A percentile compares a stretch with the other conserved stretches of the same genome.
Evolutionary conservation across 345 rosid genomes (phyloP).

Genomic region (Populus ilicifolia): DNA sequence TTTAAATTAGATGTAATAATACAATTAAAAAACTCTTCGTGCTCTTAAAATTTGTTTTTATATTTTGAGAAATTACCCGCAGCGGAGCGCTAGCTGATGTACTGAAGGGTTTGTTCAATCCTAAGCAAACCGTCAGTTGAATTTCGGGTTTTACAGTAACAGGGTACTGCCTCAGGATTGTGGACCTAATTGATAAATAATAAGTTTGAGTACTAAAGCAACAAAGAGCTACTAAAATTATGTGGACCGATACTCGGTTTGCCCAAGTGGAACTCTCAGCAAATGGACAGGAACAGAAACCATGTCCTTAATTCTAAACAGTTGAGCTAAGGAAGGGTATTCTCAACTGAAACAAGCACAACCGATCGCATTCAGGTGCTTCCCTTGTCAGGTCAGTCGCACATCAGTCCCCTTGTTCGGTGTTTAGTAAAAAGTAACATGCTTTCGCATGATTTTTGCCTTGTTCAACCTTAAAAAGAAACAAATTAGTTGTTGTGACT

Average conservation of each 20-base stretch:
- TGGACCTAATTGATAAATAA: not conserved
- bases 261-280: not conserved
- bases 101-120: not conserved
- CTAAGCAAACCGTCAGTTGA: not conserved
- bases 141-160: not conserved
- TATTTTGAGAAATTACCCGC: too few relatives aligned
- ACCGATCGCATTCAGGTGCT: not conserved
- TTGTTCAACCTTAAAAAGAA: not conserved
- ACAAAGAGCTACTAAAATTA: not conserved
- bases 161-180: too few relatives aligned
- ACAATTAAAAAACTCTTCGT: too few relatives aligned
- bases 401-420: not conserved
- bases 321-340: not conserved
- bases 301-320: not conserved
- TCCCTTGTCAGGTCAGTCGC: constrained; percentile 21
- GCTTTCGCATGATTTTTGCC: not conserved
- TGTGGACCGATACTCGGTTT: not conserved
- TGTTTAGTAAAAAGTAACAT: not conserved
- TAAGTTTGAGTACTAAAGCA: too few relatives aligned
- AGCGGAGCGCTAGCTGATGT: too few relatives aligned
- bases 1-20: too few relatives aligned
- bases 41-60: too few relatives aligned
- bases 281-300: not conserved
- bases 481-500: not conserved
- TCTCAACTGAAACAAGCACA: not conserved